Evolutionary conservation across 2,329 filamentous ascomycete genomes (phyloP).

Genomic region (Fonsecaea nubica): DNA sequence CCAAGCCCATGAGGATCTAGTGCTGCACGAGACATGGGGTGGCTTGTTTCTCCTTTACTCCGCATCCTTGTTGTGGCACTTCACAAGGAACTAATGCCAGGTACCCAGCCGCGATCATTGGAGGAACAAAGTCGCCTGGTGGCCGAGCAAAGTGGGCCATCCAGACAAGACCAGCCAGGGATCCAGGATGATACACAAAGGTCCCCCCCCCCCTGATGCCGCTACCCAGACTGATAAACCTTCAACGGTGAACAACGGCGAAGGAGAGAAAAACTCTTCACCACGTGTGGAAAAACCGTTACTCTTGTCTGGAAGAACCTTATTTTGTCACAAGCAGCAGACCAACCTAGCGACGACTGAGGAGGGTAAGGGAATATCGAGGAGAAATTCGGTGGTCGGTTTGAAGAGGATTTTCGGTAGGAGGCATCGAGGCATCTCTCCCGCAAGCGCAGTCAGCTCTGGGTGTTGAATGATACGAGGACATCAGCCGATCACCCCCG

Average conservation of each 20-base stretch:
- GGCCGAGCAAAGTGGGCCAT: conserved; percentile 1
- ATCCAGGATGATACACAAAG: conserved; percentile 3
- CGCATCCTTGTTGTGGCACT: background rate
- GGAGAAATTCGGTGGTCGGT: background rate
- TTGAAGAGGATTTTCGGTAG: background rate
- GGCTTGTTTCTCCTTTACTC: conserved; percentile 27
- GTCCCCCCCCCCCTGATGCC: background rate
- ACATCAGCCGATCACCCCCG: background rate
- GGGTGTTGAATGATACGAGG: background rate
- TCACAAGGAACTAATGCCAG: conserved; percentile 9
- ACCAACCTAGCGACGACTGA: background rate
- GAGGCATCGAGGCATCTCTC: background rate
- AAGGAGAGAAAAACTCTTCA: conserved; percentile 6
- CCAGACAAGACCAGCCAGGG: background rate
- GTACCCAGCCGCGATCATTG: conserved; percentile 9
- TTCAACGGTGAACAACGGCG: background rate
- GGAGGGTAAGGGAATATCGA: background rate
- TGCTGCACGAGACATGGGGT: conserved; percentile 19
- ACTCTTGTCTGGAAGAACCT: background rate
- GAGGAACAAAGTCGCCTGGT: conserved; percentile 1
- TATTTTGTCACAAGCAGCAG: background rate
- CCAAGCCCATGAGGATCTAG: conserved; percentile 1
- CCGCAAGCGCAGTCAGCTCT: background rate
- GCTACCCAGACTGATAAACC: background rate
- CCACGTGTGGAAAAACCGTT: background rate